Base-by-base conservation (phyloP, 345 rosid genomes). In the Linum usitatissimum region DNA sequence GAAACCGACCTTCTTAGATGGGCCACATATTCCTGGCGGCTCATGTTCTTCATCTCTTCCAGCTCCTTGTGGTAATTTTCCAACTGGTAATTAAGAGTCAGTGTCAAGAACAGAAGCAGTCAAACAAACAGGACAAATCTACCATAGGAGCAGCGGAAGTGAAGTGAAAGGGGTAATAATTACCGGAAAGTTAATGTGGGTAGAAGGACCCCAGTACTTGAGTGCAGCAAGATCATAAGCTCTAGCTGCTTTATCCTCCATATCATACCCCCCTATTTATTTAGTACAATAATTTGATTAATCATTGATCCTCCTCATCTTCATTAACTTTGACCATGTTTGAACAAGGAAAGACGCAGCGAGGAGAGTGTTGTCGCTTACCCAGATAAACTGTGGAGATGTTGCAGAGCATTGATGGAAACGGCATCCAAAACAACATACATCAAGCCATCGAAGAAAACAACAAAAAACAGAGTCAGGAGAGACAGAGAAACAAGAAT, bases 151-250 rank as follows among this genome's bases (percentile, higher is more conserved):
- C 38, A 34, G 28, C 2, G 15, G 12, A 0, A 14, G 12, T 6
- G 10, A 12, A 28, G 18, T 30, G 4, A 2, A 15, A 5, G n/a
- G 7, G 20, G n/a, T 3, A 21, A 66, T 7, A 28, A 15, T 20
- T 79, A 87, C 95, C 55, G 84, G 80, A 58, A 87, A 87, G 72
- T 87, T 87, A 9, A 84, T 84, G 53, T 84, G 95, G 1, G 95
- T 87, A 0, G 90, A 79, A 71, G 88, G 77, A 9, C 95, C 95
- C 95, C 95, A 87, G 72, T 87, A 87, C 79, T 87, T 87, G 0
- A 87, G 86, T 9, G 95, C 95, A 4, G 95, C 95, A 15, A 87
- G 88, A 78, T 87, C 95, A 71, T 87, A 87, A 54, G 95, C 83
- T 70, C 85, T 78, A 3, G 95, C 91, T 60, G 95, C 95, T 77